phyloP scores from a whole-genome alignment of 1,284 basidiomycete genomes.

The Porogramme epimiltina region DNA sequence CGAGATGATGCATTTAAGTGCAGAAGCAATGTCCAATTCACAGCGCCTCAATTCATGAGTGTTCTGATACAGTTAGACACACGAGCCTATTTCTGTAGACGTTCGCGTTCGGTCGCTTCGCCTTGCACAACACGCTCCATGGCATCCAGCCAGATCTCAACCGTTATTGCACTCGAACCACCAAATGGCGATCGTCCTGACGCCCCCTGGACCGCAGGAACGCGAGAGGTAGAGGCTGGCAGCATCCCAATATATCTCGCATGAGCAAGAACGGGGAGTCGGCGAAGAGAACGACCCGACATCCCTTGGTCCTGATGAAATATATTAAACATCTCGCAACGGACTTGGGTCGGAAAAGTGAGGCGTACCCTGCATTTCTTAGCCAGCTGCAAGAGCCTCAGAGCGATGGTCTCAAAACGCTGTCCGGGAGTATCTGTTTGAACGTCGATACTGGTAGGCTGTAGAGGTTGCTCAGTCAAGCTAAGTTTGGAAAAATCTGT shows the following conservation, averaged over 20 bases:
- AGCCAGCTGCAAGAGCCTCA: conserved; percentile 68
- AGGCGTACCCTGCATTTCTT: conserved; percentile 70
- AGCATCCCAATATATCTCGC: conserved; percentile 75
- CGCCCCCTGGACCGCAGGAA: conserved; percentile 9
- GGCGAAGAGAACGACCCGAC: conserved; percentile 88
- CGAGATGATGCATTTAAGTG: too few relatives aligned
- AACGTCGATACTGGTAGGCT: neutral
- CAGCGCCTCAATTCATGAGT: too few relatives aligned
- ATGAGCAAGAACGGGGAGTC: conserved; percentile 90
- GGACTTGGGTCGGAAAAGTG: neutral
- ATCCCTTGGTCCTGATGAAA: conserved; percentile 75
- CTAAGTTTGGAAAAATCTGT: conserved; percentile 25
- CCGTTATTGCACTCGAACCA: conserved; percentile 31
- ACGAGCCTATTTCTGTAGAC: conserved; percentile 28
- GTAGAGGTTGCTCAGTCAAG: conserved; percentile 1
- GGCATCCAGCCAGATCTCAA: conserved; percentile 73
- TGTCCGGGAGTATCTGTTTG: conserved; percentile 39
- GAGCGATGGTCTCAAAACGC: conserved; percentile 53
- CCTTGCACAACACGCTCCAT: conserved; percentile 74
- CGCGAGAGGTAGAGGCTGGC: conserved; percentile 17
- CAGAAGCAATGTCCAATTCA: too few relatives aligned
- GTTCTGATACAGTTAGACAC: too few relatives aligned
- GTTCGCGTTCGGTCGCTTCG: conserved; percentile 53
- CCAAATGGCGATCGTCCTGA: conserved; percentile 5
- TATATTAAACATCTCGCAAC: neutral